Conservation (phyloP, 106 monocot genomes). For the Platanthera zijinensis region DNA sequence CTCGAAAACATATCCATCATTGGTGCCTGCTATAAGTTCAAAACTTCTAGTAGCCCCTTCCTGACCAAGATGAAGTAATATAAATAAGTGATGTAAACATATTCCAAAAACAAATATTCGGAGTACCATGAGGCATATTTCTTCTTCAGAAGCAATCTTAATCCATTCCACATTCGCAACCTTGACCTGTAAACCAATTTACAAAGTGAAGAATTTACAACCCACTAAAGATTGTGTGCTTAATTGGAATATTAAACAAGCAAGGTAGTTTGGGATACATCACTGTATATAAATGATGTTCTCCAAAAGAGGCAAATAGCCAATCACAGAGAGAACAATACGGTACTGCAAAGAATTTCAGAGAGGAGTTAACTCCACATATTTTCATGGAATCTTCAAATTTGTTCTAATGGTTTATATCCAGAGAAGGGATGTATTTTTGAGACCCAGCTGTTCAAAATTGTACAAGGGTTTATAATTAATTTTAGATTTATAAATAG, state of each 20-base stretch:
- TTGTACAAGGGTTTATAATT: neutral
- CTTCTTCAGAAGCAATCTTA: slow-evolving; percentile 64
- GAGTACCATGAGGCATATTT: slow-evolving; percentile 79
- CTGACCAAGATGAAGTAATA: slow-evolving; percentile 26
- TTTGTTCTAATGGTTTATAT: no score
- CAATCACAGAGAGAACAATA: no score
- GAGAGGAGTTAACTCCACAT: no score
- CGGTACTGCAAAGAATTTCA: no score
- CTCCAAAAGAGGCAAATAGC: no score
- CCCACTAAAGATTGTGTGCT: neutral
- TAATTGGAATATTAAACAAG: no score
- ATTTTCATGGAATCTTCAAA: no score
- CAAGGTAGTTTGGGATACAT: no score
- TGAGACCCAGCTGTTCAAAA: no score
- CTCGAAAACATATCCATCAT: slow-evolving; percentile 74
- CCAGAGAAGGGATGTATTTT: no score
- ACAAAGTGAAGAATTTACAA: neutral
- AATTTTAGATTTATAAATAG: neutral
- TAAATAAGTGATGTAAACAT: neutral
- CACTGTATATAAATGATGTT: no score
- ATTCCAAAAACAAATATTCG: neutral
- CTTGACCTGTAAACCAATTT: slow-evolving; percentile 42
- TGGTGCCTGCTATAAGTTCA: slow-evolving; percentile 66
- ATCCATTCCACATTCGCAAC: slow-evolving; percentile 93
- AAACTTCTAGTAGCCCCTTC: slow-evolving; percentile 59